phyloP scores from a whole-genome alignment of 345 rosid genomes.

The Gossypium mustelinum region DNA sequence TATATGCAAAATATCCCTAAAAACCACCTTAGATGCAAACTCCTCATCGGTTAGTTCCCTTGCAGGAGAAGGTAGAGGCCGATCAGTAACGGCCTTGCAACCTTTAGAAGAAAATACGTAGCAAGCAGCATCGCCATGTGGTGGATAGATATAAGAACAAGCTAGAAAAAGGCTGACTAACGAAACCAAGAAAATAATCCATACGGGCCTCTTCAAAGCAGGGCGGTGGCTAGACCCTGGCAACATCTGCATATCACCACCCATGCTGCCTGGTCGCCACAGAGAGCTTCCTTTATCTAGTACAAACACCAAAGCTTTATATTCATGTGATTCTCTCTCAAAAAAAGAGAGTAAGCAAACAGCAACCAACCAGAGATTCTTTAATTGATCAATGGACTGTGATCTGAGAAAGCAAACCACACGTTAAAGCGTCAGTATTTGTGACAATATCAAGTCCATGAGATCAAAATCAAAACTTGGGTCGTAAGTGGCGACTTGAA shows the following conservation, averaged over 20 bases:
- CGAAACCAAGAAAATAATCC: conserved; percentile 74
- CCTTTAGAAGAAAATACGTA: conserved; percentile 76
- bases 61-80: conserved; percentile 86
- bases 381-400: neutral
- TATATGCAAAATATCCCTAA: conserved; percentile 54
- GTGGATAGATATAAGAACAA: conserved; percentile 74
- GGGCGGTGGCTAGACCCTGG: conserved; percentile 60
- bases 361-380: neutral
- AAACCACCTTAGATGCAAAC: conserved; percentile 65
- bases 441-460: neutral
- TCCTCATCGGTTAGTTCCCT: conserved; percentile 79
- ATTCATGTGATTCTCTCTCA: conserved; percentile 25
- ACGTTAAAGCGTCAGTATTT: neutral
- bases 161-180: conserved; percentile 67
- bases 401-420: conserved; percentile 1
- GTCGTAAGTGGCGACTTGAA: neutral
- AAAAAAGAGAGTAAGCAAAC: neutral
- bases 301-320: conserved; percentile 37
- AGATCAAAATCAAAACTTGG: neutral
- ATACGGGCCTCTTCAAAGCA: conserved; percentile 67
- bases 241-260: conserved; percentile 58
- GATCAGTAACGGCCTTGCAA: conserved; percentile 64
- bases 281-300: conserved; percentile 43
- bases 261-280: conserved; percentile 69
- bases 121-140: conserved; percentile 60